Evolutionary conservation across 148 eudicot genomes (phyloP).

Genomic region (Chenopodium suecicum): DNA sequence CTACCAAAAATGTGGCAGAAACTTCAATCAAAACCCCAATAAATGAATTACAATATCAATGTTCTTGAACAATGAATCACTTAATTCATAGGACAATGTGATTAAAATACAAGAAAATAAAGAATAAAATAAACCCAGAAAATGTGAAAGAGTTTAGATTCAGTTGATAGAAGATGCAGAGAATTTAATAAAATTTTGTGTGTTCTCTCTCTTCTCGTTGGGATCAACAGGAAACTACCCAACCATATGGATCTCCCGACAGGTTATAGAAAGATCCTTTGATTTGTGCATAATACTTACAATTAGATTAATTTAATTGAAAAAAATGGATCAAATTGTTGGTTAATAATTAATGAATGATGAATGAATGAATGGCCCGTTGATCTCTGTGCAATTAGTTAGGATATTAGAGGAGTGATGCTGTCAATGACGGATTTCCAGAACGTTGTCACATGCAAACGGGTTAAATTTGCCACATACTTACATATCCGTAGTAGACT

Average conservation of each 20-base stretch:
- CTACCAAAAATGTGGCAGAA: constrained; percentile 3
- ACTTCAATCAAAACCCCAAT: neutral
- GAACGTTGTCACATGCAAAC: constrained; percentile 24
- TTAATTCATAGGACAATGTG: neutral
- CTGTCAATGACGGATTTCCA: constrained; percentile 25
- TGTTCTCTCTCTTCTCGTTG: constrained; percentile 10
- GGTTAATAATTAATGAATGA: constrained; percentile 9
- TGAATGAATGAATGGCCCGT: constrained; percentile 5
- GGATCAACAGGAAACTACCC: constrained; percentile 25
- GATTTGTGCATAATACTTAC: neutral
- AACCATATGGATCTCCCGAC: constrained; percentile 27
- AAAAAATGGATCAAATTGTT: neutral
- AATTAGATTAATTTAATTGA: neutral
- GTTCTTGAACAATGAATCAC: neutral
- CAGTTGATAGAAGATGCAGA: neutral
- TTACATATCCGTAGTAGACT: too few relatives aligned
- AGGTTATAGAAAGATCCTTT: neutral
- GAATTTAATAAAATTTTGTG: neutral
- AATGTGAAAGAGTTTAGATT: constrained; percentile 2
- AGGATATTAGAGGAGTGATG: constrained; percentile 11
- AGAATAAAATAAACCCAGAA: neutral
- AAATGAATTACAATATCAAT: neutral
- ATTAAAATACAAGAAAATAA: neutral
- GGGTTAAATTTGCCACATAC: neutral
- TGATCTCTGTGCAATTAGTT: constrained; percentile 20